Percentiles rank a stretch among this genome's conserved stretches.
Conservation (phyloP, 169 alveolate species). For the Eimeria tenella region DNA sequence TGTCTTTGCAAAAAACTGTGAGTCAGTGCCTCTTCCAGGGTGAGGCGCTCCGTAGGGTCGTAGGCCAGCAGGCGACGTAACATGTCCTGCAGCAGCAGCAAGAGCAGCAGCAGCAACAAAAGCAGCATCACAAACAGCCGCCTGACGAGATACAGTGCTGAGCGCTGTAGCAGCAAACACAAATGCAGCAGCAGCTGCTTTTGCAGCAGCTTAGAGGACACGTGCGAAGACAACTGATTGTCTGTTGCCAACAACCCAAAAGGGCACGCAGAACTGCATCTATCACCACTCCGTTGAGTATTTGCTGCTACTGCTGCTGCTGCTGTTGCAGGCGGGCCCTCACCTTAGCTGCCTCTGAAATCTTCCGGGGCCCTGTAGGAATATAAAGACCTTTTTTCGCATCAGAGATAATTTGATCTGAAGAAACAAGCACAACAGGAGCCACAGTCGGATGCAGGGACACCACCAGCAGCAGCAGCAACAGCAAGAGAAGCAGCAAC, state of each 20-base stretch:
- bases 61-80: constrained; percentile 38
- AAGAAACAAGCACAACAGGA: not conserved
- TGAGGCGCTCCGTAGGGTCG: constrained; percentile 41
- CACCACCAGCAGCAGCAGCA: constrained; percentile 4
- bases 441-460: not conserved
- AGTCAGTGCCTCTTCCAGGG: constrained; percentile 66
- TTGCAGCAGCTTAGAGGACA: not conserved
- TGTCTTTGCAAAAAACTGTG: constrained; percentile 38
- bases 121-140: not conserved
- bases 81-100: constrained; percentile 64
- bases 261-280: not conserved
- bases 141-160: not conserved
- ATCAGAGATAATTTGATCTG: not conserved
- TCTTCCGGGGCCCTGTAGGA: constrained; percentile 43
- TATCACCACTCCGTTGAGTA: not conserved
- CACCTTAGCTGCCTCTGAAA: constrained; percentile 32
- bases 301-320: not conserved
- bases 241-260: not conserved
- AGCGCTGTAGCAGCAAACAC: not conserved
- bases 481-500: constrained; percentile 12
- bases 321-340: not conserved
- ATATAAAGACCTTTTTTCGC: not conserved
- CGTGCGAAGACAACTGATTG: not conserved
- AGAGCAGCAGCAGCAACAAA: not conserved
- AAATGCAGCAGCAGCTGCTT: not conserved